Base-by-base conservation (phyloP, 768 basidiomycete species). In the Antrodiella citrinella region DNA sequence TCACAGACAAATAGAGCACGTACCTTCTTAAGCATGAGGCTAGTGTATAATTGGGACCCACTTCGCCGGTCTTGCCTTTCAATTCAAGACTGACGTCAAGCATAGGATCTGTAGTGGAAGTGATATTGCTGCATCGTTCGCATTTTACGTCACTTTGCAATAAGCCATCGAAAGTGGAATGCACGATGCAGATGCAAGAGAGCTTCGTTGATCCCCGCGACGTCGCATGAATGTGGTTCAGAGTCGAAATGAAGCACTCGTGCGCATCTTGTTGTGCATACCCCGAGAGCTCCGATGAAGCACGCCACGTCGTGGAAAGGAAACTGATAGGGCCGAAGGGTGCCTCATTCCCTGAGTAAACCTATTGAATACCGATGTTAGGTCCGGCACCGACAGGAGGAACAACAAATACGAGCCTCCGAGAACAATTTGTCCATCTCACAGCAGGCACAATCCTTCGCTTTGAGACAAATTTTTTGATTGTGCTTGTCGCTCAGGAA, bases 261-360 rank as follows among this genome's bases (percentile, higher is more conserved):
- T 94, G 91, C 2, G 91, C 90, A 54, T 97, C 94, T 61, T 95
- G 95, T 64, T 98, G 95, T 0, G 90, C 82, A 60, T 97, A 91
- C 2, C 93, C 94, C 3, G 91, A 81, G 22, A 97, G 72, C 53
- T 95, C 91, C 0, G 84, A 68, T 0, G 86, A 83, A 3, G 72
- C 69, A 57, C 75, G 80, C 94, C 93, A 97, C 26, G 86, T 88
- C 22, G 86, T 83, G 12, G 83, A 74, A 5, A 98, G 76, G 62
- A 97, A 86, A 2, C 82, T 81, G 2, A 84, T 80, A 0, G 95
- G 94, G 0, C 89, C 92, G 57, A 81, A 86, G 0, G 91, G 82
- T 4, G 72, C 65, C 9, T 69, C 63, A 54, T 80, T 80, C 9
- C 68, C 71, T 4, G 65, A 70, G 55, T 73, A 70, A 26, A 75